A percentile compares a stretch with the other conserved stretches of the same genome.
Evolutionary conservation across 1,139 yeast genomes (phyloP).

Genomic region (Candida dubliniensis): DNA sequence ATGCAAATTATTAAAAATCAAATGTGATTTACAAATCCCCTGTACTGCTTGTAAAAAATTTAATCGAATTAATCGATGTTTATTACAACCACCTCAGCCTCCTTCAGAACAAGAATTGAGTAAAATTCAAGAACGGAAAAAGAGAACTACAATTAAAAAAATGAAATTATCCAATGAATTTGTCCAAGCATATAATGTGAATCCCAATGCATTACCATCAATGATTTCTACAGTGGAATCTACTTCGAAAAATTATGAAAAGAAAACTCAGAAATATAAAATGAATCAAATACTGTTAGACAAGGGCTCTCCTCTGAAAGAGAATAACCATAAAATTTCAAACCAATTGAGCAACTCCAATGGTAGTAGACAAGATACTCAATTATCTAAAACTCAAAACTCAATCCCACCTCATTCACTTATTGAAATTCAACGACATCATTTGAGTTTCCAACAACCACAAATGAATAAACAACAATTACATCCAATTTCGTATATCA

Average conservation of each 20-base stretch:
- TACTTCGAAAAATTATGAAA: constrained; percentile 7
- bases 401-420: no score
- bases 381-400: no score
- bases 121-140: constrained; percentile 25
- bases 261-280: neutral
- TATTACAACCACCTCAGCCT: constrained; percentile 46
- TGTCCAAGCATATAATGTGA: constrained; percentile 13
- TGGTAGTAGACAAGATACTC: no score
- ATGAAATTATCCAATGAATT: constrained; percentile 12
- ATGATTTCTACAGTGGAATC: constrained; percentile 10
- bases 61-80: constrained; percentile 40
- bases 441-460: neutral
- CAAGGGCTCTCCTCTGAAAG: no score
- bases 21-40: constrained; percentile 52
- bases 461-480: neutral
- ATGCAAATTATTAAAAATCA: constrained; percentile 52
- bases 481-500: neutral
- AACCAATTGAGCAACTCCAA: no score
- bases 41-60: constrained; percentile 50
- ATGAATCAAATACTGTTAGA: no score
- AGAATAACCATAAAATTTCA: no score
- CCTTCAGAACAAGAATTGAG: constrained; percentile 35
- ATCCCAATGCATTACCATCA: constrained; percentile 12
- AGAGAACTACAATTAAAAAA: constrained; percentile 19
- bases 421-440: no score